Evolutionary conservation across 345 rosid species (phyloP), one percentile per base, ranked within the genome.

Genomic region (Turritis glabra): DNA sequence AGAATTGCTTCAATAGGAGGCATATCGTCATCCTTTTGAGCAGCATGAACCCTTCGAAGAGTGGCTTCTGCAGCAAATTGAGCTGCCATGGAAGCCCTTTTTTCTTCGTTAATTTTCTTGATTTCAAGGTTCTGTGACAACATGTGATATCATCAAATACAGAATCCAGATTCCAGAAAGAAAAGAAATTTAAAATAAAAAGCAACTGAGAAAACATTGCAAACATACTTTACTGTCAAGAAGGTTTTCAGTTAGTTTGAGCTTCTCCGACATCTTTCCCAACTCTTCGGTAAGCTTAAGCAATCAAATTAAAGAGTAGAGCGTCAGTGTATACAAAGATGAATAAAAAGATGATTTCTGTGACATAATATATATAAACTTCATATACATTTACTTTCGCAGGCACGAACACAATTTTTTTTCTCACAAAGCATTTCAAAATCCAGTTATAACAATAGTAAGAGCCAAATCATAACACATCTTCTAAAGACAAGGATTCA

Each of bases 51-150:
- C 81, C 99, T 89, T 75, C 99, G 86, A 81, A 95, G 91, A 68
- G 99, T 90, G 58, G 99, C 99, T 87, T 95, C 98, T 60, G 98
- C 99, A 27, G 99, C 99, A 87, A 95, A 95, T 76, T 95, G 99
- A 79, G 99, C 99, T 69, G 99, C 98, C 99, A 92, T 90, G 63
- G 97, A 92, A 19, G 97, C 96, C 77, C 84, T 95, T 90, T 92
- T 95, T 71, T 95, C 99, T 85, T 95, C 99, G 41, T 90, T 95
- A 71, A 92, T 86, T 81, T 90, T 95, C 87, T 90, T 95, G 72
- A 90, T 88, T 81, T 95, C 99, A 82, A 95, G 93, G 81, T 95
- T 92, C 99, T 95, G 89, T 75, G 52, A 57, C 61, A 35, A 18
- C 44, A 76, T 30, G 37, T 64, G 15, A 69, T 9, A 7, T 35